These are phyloP conservation scores for Panaeolus papilionaceus DNA, from an alignment of 768 basidiomycete species.

Conservation along the genomic window DNA sequence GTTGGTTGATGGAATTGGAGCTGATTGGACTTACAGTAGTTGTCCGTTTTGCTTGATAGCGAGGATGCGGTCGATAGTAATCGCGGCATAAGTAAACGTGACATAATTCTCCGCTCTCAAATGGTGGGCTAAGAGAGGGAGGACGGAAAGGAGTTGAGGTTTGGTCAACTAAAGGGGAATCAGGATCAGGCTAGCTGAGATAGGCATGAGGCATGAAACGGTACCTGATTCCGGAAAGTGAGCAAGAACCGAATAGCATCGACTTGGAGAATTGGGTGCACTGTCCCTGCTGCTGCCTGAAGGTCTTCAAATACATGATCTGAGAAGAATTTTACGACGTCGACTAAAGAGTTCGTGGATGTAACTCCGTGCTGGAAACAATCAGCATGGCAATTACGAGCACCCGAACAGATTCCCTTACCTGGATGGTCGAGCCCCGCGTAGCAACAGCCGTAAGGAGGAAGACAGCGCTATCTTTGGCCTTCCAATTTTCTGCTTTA, in stretches of 20 bases:
- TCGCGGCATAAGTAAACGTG: constrained; percentile 94
- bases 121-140: constrained; percentile 86
- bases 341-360: constrained; percentile 88
- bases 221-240: constrained; percentile 95
- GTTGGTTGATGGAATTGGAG: not conserved
- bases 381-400: constrained; percentile 15
- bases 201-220: constrained; percentile 22
- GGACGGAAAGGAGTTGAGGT: constrained; percentile 88
- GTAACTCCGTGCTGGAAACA: constrained; percentile 84
- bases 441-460: constrained; percentile 93
- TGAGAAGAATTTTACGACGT: constrained; percentile 95
- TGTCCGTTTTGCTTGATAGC: constrained; percentile 84
- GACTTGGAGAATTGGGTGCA: constrained; percentile 92
- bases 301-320: constrained; percentile 90
- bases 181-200: constrained; percentile 12
- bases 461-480: constrained; percentile 94
- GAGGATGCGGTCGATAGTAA: constrained; percentile 95
- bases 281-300: constrained; percentile 65
- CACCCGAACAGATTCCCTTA: constrained; percentile 37
- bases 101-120: constrained; percentile 88
- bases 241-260: constrained; percentile 95
- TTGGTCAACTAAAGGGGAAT: constrained; percentile 69
- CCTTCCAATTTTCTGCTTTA: constrained; percentile 75
- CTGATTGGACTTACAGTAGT: constrained; percentile 62
- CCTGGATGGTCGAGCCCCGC: constrained; percentile 85